phyloP scores from a whole-genome alignment of 225 moss, liverwort and hornwort genomes.

The Polytrichum formosum region DNA sequence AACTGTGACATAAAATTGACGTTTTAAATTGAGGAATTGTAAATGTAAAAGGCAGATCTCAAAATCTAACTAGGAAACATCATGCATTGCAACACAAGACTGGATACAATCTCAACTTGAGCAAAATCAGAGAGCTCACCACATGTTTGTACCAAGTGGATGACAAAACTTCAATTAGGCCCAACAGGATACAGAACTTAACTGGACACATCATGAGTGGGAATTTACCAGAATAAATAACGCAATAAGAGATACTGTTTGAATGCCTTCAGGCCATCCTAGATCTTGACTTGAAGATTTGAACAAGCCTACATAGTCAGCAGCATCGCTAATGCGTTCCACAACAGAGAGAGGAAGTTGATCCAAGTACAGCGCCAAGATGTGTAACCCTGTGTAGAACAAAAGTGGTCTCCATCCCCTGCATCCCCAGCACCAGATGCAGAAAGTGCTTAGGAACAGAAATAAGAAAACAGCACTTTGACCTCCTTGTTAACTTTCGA shows the following conservation, averaged over 20 bases:
- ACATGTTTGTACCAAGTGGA: too few relatives aligned
- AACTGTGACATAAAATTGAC: slow-evolving; percentile 27
- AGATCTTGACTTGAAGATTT: slow-evolving; percentile 33
- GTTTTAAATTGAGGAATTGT: neutral
- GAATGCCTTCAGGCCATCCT: slow-evolving; percentile 69
- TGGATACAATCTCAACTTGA: neutral
- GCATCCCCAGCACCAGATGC: slow-evolving; percentile 6
- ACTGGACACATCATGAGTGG: neutral
- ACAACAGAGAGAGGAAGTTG: slow-evolving; percentile 56
- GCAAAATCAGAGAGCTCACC: too few relatives aligned
- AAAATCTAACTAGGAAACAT: neutral
- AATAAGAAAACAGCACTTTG: too few relatives aligned
- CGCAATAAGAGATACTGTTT: slow-evolving; percentile 49
- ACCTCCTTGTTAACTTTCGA: too few relatives aligned
- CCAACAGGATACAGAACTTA: neutral
- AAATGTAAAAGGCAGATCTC: neutral
- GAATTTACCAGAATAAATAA: slow-evolving; percentile 56
- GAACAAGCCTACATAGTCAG: slow-evolving; percentile 63
- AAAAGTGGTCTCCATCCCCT: slow-evolving; percentile 67
- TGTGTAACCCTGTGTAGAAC: slow-evolving; percentile 60
- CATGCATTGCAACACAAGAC: too few relatives aligned
- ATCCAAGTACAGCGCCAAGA: slow-evolving; percentile 48
- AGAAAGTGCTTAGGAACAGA: too few relatives aligned
- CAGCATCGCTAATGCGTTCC: slow-evolving; percentile 35
- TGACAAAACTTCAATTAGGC: too few relatives aligned